Base-by-base conservation (phyloP, 495 filamentous ascomycete genomes). In the Apiosordaria backusii region DNA sequence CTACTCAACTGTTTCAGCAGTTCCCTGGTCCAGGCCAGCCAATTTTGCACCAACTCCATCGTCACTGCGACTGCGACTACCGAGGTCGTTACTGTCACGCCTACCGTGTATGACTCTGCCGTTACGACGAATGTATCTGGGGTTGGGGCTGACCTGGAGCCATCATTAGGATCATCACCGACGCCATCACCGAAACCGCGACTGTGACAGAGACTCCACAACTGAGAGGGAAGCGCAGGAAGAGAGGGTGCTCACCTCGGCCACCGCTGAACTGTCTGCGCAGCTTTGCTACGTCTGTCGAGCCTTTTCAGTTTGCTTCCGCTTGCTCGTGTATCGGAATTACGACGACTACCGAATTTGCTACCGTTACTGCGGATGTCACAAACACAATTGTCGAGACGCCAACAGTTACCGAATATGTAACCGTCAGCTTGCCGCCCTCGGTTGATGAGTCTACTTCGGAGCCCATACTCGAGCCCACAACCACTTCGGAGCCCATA, bases 21-120 rank as follows among this genome's bases (percentile, higher is more conserved):
- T n/a, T 61, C 59, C n/a, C 59, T 61, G 27, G 59, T 61, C 3
- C 24, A 61, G 9, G 59, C 59, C 59, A 61, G 59, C n/a, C 19
- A 25, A 7, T 61, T n/a, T 23, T 61, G 59, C 27, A 61, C 59
- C 24, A 27, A 25, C 9, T 61, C 59, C 9, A 27, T 61, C 59
- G 26, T 61, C 5, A 40, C 25, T 2, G 26, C 2, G 13, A 23
- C 16, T 61, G 21, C 59, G 3, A 35, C 22, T 7, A 61, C 59
- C 3, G 59, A 6, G 25, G 21, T 61, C 18, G 25, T 27, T 7
- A 61, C 59, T 19, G 18, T 61, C 27, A 61, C 59, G 4, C 59
- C 59, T 19, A 61, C 59, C 15, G 15, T 61, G 25, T 40, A 35
- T 23, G 59, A 9, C 57, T 16, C 25, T 24, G 26, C 16, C 4